Evolutionary conservation across 2,329 filamentous ascomycete species (phyloP).

Genomic region (Clarireedia paspali): DNA sequence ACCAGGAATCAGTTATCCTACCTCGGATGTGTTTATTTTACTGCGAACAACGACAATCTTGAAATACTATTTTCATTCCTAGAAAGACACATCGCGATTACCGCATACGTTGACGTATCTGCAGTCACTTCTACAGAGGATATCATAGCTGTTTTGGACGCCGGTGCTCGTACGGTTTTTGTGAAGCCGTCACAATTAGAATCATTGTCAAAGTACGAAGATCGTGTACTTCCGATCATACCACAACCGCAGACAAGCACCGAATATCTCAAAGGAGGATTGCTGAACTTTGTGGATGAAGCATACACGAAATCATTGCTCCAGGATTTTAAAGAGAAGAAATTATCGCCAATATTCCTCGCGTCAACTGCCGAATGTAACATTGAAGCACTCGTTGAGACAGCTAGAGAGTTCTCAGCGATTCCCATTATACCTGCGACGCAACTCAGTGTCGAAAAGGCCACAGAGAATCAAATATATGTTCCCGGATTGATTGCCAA

Average conservation of each 20-base stretch:
- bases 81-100: conserved; percentile 42
- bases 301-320: conserved; percentile 28
- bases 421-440: conserved; percentile 70
- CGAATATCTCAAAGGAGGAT: conserved; percentile 26
- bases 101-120: conserved; percentile 71
- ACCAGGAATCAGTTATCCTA: conserved; percentile 49
- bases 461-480: conserved; percentile 49
- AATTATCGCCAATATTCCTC: conserved; percentile 27
- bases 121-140: conserved; percentile 61
- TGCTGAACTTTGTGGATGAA: conserved; percentile 32
- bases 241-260: conserved; percentile 5
- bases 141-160: conserved; percentile 72
- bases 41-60: conserved; percentile 33
- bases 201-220: conserved; percentile 46
- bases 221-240: conserved; percentile 45
- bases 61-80: conserved; percentile 35
- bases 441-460: conserved; percentile 59
- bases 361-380: conserved; percentile 12
- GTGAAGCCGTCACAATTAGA: conserved; percentile 63
- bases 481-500: conserved; percentile 64
- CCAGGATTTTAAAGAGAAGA: conserved; percentile 19
- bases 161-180: conserved; percentile 79
- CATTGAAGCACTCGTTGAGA: conserved; percentile 14
- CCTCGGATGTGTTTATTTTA: conserved; percentile 51
- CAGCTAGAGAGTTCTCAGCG: conserved; percentile 31